Evolutionary conservation across 2,329 filamentous ascomycete species (phyloP), one percentile per base, ranked within the genome.

Genomic region (Colletotrichum eremochloae): DNA sequence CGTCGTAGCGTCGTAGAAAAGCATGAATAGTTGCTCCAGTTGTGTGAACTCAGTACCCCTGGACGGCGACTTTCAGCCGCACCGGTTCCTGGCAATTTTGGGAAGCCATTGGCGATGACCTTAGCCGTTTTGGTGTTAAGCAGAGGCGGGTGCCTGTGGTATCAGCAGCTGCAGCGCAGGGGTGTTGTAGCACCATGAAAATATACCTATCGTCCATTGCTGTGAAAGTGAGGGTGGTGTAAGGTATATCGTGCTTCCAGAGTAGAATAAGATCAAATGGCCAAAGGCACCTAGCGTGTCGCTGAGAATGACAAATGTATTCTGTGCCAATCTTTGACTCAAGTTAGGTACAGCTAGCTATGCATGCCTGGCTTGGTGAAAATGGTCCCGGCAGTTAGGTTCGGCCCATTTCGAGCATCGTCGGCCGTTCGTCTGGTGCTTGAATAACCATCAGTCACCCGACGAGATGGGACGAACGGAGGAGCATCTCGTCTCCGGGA

Each of bases 81-180:
- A 72, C 44, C 52, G 57, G 48, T 58, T 67, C 40, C 40, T 63
- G 66, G 48, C 57, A 52, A 31, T 6, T 64, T 69, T 42, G 40
- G 69, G 58, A 44, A 63, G 66, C 18, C 46, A 46, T 69, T 61
- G 67, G 66, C 66, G 60, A 72, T 55, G 66, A 56, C 66, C 66
- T 55, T 72, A 24, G 46, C 69, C 31, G 7, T 44, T 72, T 65
- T 65, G 46, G 69, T 50, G 6, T n/a, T 44, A 48, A n/a, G n/a
- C 31, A 29, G 1, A 7, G 20, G 20, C 29, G 8, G 38, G 14
- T 40, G n/a, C 24, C 55, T 44, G 42, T 48, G 31, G n/a, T 36
- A 20, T 46, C 5, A 31, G 5, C 48, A 40, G 36, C 60, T 33
- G 14, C 15, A 20, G 42, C 33, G 14, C n/a, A 18, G 42, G 14